Evolutionary conservation across 1,284 basidiomycete genomes (phyloP).

Genomic region (Heliocybe sulcata): DNA sequence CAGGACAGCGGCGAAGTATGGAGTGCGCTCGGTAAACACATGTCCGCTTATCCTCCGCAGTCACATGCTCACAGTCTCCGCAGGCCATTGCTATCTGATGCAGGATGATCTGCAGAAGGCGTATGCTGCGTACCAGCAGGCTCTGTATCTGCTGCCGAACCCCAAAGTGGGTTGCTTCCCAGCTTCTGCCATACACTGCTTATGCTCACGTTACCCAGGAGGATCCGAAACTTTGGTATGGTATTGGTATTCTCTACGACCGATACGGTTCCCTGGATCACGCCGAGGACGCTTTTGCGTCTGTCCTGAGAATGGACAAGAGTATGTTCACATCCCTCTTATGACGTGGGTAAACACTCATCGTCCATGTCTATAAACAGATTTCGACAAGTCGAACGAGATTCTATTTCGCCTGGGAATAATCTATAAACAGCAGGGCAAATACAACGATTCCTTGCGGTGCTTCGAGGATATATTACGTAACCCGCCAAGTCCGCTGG

Average conservation of each 20-base stretch:
- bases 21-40: constrained; percentile 75
- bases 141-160: constrained; percentile 91
- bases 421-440: constrained; percentile 98
- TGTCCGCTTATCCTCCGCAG: constrained; percentile 14
- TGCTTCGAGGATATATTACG: constrained; percentile 96
- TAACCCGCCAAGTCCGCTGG: constrained; percentile 92
- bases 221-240: constrained; percentile 99
- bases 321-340: constrained; percentile 37
- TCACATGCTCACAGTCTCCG: constrained; percentile 13
- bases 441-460: constrained; percentile 78
- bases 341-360: constrained; percentile 21
- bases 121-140: constrained; percentile 98
- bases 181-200: constrained; percentile 6
- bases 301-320: constrained; percentile 95
- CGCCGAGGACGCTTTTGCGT: constrained; percentile 97
- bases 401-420: constrained; percentile 98
- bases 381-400: constrained; percentile 99
- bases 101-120: constrained; percentile 99
- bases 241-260: constrained; percentile 98
- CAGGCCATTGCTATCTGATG: constrained; percentile 97
- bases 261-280: constrained; percentile 97
- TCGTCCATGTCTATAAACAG: constrained; percentile 36
- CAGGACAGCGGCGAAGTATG: constrained; percentile 93
- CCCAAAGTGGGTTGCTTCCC: constrained; percentile 59
- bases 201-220: constrained; percentile 35